Evolutionary conservation across 345 rosid species (phyloP).

Genomic region (Geranium brycei): DNA sequence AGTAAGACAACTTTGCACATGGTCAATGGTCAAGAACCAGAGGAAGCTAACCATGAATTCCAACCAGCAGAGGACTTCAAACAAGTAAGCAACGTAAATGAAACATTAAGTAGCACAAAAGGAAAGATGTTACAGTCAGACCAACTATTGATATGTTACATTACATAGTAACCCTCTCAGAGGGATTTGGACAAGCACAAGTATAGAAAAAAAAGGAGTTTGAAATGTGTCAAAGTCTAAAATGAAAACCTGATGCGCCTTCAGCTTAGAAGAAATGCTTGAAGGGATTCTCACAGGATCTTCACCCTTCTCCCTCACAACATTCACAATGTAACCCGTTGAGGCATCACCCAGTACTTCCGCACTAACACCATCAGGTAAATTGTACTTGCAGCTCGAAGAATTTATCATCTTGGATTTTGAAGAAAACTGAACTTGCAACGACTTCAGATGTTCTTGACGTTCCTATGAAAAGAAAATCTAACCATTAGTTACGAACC

Average conservation of each 20-base stretch:
- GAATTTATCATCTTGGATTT: slow-evolving; percentile 42
- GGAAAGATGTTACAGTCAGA: neutral
- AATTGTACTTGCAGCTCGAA: slow-evolving; percentile 28
- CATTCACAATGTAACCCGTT: slow-evolving; percentile 86
- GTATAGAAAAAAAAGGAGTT: neutral
- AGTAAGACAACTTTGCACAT: neutral
- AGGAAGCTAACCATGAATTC: neutral
- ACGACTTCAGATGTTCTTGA: slow-evolving; percentile 82
- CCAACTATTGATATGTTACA: neutral
- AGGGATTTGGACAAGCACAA: neutral
- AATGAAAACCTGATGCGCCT: slow-evolving; percentile 78
- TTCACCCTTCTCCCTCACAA: slow-evolving; percentile 92
- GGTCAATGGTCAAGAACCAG: neutral
- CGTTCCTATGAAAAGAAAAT: slow-evolving; percentile 55
- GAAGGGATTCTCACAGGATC: slow-evolving; percentile 78
- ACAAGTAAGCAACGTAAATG: too few species aligned
- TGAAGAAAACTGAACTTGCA: slow-evolving; percentile 57
- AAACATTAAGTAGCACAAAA: too few species aligned
- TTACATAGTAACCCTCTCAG: neutral
- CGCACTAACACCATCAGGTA: slow-evolving; percentile 45
- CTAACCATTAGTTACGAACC: slow-evolving; percentile 11
- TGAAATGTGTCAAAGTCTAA: slow-evolving; percentile 1
- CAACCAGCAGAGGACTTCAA: too few species aligned
- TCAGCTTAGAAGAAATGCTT: slow-evolving; percentile 78
- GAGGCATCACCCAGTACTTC: slow-evolving; percentile 80